phyloP scores from a whole-genome alignment of 768 basidiomycete genomes.

The Podaxis sp. region DNA sequence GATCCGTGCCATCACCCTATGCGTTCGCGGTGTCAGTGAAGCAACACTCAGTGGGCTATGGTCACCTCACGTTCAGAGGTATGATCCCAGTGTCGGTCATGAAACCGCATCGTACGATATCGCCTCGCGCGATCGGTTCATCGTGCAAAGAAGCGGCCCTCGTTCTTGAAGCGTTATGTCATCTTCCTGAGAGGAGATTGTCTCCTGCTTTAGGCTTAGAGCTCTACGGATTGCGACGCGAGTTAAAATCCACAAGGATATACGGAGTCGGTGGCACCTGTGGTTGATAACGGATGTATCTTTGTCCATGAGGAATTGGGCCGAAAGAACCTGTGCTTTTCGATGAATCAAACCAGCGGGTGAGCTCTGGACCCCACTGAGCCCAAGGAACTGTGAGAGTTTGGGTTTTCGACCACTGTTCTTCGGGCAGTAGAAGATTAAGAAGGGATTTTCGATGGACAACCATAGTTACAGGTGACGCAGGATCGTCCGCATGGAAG shows the following conservation, averaged over 20 bases:
- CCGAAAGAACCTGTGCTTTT: background rate
- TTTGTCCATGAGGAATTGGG: background rate
- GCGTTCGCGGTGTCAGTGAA: background rate
- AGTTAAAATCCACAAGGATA: background rate
- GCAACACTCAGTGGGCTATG: background rate
- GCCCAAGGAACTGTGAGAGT: background rate
- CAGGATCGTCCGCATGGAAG: background rate
- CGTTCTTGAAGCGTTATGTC: background rate
- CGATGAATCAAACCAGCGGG: background rate
- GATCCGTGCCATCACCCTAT: background rate
- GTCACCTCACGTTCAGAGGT: background rate
- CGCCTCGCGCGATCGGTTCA: background rate
- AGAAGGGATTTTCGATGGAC: background rate
- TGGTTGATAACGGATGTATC: background rate
- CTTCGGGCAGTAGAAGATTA: background rate
- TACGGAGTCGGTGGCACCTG: background rate
- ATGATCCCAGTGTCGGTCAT: background rate
- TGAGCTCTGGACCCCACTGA: background rate
- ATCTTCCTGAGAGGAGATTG: background rate
- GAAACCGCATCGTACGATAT: background rate
- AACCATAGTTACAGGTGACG: background rate
- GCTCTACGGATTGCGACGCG: background rate
- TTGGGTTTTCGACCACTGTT: background rate
- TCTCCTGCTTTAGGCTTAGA: background rate
- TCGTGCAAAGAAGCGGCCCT: background rate